Evolutionary conservation across 2,329 filamentous ascomycete genomes (phyloP).

Genomic region (Nothophoma quercina): DNA sequence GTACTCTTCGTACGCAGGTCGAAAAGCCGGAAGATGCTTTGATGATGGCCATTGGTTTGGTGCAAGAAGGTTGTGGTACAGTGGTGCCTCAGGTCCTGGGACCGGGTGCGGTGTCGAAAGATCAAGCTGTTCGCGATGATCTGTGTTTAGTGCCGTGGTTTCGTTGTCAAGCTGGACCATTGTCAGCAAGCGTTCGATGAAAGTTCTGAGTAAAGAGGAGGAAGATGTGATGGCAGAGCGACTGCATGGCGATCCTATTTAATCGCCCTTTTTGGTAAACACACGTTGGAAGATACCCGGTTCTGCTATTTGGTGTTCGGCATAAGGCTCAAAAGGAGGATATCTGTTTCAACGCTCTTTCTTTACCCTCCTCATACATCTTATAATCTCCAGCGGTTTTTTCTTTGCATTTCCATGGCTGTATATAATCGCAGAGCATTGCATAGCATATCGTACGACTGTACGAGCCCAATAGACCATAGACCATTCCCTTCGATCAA

Average conservation of each 20-base stretch:
- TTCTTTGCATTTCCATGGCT: neutral
- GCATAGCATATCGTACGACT: slow-evolving; percentile 9
- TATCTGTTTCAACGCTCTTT: neutral
- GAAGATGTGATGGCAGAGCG: slow-evolving; percentile 8
- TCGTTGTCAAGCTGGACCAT: slow-evolving; percentile 59
- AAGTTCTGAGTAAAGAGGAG: slow-evolving; percentile 2
- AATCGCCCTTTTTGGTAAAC: slow-evolving; percentile 4
- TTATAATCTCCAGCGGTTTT: slow-evolving; percentile 6
- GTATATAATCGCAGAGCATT: slow-evolving; percentile 5
- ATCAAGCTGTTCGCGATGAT: slow-evolving; percentile 88
- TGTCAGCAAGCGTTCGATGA: slow-evolving; percentile 32
- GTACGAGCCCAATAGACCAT: slow-evolving; percentile 15
- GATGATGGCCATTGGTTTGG: slow-evolving; percentile 80
- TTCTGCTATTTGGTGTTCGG: slow-evolving; percentile 4
- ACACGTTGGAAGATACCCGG: slow-evolving; percentile 16
- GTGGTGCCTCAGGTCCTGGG: slow-evolving; percentile 68
- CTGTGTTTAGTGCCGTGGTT: slow-evolving; percentile 74
- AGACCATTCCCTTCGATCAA: slow-evolving; percentile 2
- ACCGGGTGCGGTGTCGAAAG: slow-evolving; percentile 79
- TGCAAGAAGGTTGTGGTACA: slow-evolving; percentile 78
- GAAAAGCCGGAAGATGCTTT: slow-evolving; percentile 70
- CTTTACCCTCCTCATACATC: neutral
- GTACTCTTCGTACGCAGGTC: slow-evolving; percentile 74
- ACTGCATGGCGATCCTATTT: neutral
- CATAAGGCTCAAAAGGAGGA: neutral